A percentile compares a stretch with the other conserved stretches of the same genome.
These are phyloP conservation scores for Patellifolia procumbens DNA, from an alignment of 179 eudicot genomes.

Conservation along the genomic window DNA sequence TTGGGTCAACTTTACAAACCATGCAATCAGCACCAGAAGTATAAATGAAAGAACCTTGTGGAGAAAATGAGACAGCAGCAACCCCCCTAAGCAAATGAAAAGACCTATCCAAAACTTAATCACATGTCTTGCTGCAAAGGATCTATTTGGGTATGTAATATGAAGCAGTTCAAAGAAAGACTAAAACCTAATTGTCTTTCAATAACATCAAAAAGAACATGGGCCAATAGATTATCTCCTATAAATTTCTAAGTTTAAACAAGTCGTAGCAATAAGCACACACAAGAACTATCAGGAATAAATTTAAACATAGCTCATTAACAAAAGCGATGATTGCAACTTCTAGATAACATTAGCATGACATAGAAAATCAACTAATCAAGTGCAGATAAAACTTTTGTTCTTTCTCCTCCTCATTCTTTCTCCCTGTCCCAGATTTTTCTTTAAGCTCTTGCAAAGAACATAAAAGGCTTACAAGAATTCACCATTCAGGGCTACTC, in stretches of 20 bases:
- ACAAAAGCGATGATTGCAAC: not conserved
- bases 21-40: too few species aligned
- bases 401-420: not conserved
- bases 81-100: slow-evolving; percentile 65
- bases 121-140: too few species aligned
- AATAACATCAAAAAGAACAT: too few species aligned
- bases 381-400: not conserved
- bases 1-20: slow-evolving; percentile 74
- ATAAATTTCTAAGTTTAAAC: too few species aligned
- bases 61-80: slow-evolving; percentile 61
- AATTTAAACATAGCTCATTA: not conserved
- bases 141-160: too few species aligned
- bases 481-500: slow-evolving; percentile 28
- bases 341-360: not conserved
- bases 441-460: not conserved
- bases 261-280: too few species aligned
- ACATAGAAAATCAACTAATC: not conserved
- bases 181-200: too few species aligned
- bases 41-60: too few species aligned
- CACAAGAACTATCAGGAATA: too few species aligned
- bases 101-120: too few species aligned
- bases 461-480: not conserved
- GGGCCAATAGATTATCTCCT: too few species aligned
- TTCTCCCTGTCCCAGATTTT: not conserved
- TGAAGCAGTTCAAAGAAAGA: too few species aligned